Evolutionary conservation across 2,329 filamentous ascomycete genomes (phyloP), one percentile per base, ranked within the genome.

Genomic region (Rhexocercosporidium sp.): DNA sequence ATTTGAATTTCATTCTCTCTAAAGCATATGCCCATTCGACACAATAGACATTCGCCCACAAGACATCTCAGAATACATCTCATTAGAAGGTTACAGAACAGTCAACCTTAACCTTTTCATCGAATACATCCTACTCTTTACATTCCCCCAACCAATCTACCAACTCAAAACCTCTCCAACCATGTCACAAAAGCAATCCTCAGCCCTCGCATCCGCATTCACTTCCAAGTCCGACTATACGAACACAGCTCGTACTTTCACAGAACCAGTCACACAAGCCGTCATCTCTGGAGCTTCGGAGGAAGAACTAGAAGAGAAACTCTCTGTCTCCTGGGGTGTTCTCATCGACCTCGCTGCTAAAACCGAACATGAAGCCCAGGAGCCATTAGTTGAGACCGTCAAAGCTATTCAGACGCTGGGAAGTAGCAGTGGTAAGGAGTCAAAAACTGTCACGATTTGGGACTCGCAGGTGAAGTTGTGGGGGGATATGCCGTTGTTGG

Each of bases 401-500:
- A 60, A 60, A 22, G 57, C 57, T 47, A 18, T 60, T 12, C 39
- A 20, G 11, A 27, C 29, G 37, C 57, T 47, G 14, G 16, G n/a
- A 20, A 12, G 18, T 9, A 44, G 57, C 22, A 3, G 39, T 60
- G 39, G 22, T 12, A 39, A 60, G 12, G 31, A 31, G 25, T 12
- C 37, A 4, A 44, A 59, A 11, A 18, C 25, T 20, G 27, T 47
- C 57, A 60, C 57, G 22, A 60, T 60, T 47, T 60, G 57, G 57
- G 39, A 25, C 3, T 46, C 39, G 1, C 22, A 47, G 16, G 39
- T 47, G 22, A 46, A 31, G 16, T 4, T 60, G 4, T 60, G 39
- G 39, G 57, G 47, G 14, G 57, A 60, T 25, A 60, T 60, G 57
- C 57, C 57, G 9, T 9, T 60, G 16, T 60, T 60, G 6, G 57